Percentiles rank a stretch among this genome's conserved stretches.
Evolutionary conservation across 2,329 filamentous ascomycete species (phyloP).

Genomic region (Stachybotrys chartarum): DNA sequence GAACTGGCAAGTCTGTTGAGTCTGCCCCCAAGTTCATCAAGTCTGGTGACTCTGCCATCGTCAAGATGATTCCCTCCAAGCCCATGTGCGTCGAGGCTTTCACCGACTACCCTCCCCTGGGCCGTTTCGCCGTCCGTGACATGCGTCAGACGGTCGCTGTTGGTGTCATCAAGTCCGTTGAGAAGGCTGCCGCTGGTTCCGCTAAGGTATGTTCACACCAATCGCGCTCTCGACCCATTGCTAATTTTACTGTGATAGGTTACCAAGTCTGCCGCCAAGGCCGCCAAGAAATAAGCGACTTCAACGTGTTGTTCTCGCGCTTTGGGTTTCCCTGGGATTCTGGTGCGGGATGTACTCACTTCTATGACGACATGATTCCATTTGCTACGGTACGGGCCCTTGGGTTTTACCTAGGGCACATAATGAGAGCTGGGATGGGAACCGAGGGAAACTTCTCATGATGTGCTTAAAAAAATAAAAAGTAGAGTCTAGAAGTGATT

Average conservation of each 20-base stretch:
- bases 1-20: constrained; percentile 98
- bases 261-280: constrained; percentile 67
- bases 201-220: constrained; percentile 40
- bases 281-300: constrained; percentile 61
- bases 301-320: constrained; percentile 12
- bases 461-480: constrained; percentile 38
- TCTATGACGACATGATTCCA: constrained; percentile 38
- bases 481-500: constrained; percentile 42
- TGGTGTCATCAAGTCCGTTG: constrained; percentile 89
- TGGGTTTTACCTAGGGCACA: constrained; percentile 33
- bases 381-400: constrained; percentile 37
- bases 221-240: background rate
- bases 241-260: constrained; percentile 19
- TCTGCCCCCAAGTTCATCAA: constrained; percentile 98
- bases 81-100: constrained; percentile 99
- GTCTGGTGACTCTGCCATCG: constrained; percentile 99
- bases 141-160: constrained; percentile 89
- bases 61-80: constrained; percentile 99
- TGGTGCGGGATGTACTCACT: constrained; percentile 29
- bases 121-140: constrained; percentile 99
- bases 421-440: constrained; percentile 34
- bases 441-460: constrained; percentile 33
- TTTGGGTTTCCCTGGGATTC: constrained; percentile 16
- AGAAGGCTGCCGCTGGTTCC: constrained; percentile 49
- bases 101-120: constrained; percentile 98